A percentile compares a stretch with the other conserved stretches of the same genome.
These are phyloP conservation scores for Stagonosporopsis chrysanthemi DNA, from an alignment of 2,329 filamentous ascomycete species.

Conservation along the genomic window DNA sequence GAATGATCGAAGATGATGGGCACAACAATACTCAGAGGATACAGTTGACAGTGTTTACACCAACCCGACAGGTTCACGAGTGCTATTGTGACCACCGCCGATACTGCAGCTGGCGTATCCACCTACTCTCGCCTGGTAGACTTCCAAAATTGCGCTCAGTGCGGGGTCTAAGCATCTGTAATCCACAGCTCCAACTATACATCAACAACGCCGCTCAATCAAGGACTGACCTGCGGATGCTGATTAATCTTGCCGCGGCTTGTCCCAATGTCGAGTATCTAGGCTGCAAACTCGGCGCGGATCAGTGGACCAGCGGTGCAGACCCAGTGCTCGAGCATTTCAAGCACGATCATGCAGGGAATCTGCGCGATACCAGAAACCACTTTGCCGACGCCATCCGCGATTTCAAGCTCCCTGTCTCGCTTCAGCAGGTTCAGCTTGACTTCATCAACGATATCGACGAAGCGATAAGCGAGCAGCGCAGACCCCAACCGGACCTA, in stretches of 20 bases:
- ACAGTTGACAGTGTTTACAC: neutral
- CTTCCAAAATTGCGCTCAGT: conserved; percentile 21
- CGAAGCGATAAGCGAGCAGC: conserved; percentile 8
- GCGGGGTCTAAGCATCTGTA: conserved; percentile 11
- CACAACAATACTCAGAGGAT: neutral
- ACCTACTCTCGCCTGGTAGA: conserved; percentile 17
- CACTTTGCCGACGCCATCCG: conserved; percentile 24
- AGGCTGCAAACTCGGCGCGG: conserved; percentile 9
- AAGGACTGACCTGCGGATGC: conserved; percentile 24
- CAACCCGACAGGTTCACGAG: neutral
- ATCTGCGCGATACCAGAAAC: conserved; percentile 26
- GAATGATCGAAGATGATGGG: neutral
- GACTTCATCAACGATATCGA: conserved; percentile 9
- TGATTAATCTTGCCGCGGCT: conserved; percentile 19
- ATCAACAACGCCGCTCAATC: neutral
- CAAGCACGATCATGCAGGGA: conserved; percentile 25
- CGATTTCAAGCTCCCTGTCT: conserved; percentile 12
- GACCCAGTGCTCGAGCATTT: conserved; percentile 4
- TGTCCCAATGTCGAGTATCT: conserved; percentile 13
- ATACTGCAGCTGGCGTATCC: conserved; percentile 19
- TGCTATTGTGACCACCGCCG: conserved; percentile 3
- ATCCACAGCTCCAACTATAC: neutral
- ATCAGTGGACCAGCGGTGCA: conserved; percentile 5
- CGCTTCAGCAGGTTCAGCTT: conserved; percentile 21
- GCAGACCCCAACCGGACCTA: conserved; percentile 16